Evolutionary conservation across 2,329 filamentous ascomycete species (phyloP), one percentile per base, ranked within the genome.

Genomic region (Pestalotiopsis sp.): DNA sequence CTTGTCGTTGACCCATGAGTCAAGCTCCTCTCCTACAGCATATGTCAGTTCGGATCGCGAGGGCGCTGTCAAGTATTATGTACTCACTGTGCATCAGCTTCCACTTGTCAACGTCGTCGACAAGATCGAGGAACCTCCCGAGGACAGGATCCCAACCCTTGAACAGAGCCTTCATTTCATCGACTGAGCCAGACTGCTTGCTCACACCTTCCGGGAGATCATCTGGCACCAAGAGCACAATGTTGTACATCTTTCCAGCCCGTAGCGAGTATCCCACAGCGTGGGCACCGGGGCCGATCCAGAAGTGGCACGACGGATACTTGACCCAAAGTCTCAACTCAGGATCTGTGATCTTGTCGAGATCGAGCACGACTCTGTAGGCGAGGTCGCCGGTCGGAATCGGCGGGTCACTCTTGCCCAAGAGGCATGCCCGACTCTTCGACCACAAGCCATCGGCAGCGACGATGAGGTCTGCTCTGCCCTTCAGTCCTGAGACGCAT

Each of bases 401-500:
- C 0, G 90, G 87, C 4, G 80, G 78, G 45, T 87, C 85, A 3
- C 81, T 78, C 0, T 74, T 78, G 0, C 82, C 82, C 0, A 87
- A 76, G 17, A 87, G 84, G 3, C 79, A 78, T 64, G 84, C 82
- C 0, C 89, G 83, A 59, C 85, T 88, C 13, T 81, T 80, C 2
- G 88, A 91, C 88, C 89, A 91, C 0, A 92, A 78, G 0, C 90
- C 90, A 70, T 92, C 91, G 0, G 89, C 88, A 0, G 84, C 90
- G 1, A 92, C 82, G 4, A 93, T 80, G 6, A 92, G 77, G 72
- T 92, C 88, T 2, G 82, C 86, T 0, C 76, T 75, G 2, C 82
- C 81, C 1, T 72, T 77, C 1, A 56, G 23, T 0, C 84, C 86
- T 4, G 74, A 73, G 4, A 77, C 77, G 0, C 81, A 82, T 1